These are phyloP conservation scores for Arthrobotrys sphaeroides DNA, from an alignment of 2,329 filamentous ascomycete genomes.

Conservation along the genomic window DNA sequence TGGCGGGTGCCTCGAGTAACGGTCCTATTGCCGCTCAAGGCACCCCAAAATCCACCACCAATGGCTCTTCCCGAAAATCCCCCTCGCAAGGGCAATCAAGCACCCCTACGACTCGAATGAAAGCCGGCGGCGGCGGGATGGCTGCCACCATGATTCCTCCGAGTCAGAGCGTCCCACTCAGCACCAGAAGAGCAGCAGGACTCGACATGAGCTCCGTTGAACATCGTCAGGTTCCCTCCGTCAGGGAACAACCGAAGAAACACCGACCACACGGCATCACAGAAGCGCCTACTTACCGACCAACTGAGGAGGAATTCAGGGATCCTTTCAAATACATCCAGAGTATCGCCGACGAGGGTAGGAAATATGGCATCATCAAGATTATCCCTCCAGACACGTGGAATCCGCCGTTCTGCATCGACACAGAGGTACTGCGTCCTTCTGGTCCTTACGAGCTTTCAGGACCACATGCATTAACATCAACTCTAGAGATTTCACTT, in stretches of 20 bases:
- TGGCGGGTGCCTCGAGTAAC: constrained; percentile 54
- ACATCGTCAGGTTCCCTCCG: constrained; percentile 80
- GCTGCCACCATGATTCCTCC: constrained; percentile 57
- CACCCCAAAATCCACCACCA: constrained; percentile 57
- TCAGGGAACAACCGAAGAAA: constrained; percentile 78
- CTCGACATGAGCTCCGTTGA: constrained; percentile 91
- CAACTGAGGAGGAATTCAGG: constrained; percentile 91
- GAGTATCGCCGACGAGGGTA: constrained; percentile 87
- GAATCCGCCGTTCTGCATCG: constrained; percentile 95
- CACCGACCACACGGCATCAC: constrained; percentile 83
- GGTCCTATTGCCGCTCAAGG: constrained; percentile 56
- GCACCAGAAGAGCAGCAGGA: constrained; percentile 72
- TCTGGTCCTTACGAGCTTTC: background rate
- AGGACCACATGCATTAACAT: background rate
- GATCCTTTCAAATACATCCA: constrained; percentile 93
- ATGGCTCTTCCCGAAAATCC: constrained; percentile 52
- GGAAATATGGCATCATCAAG: constrained; percentile 90
- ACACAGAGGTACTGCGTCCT: constrained; percentile 79
- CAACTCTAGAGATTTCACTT: constrained; percentile 86
- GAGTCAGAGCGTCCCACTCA: constrained; percentile 66
- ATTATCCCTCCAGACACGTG: constrained; percentile 92
- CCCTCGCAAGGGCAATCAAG: constrained; percentile 54
- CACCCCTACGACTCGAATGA: constrained; percentile 57
- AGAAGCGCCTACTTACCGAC: constrained; percentile 89
- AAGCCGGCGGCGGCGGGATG: constrained; percentile 50